Base-by-base conservation (phyloP, 495 filamentous ascomycete species). In the Hypoxylon rickii region DNA sequence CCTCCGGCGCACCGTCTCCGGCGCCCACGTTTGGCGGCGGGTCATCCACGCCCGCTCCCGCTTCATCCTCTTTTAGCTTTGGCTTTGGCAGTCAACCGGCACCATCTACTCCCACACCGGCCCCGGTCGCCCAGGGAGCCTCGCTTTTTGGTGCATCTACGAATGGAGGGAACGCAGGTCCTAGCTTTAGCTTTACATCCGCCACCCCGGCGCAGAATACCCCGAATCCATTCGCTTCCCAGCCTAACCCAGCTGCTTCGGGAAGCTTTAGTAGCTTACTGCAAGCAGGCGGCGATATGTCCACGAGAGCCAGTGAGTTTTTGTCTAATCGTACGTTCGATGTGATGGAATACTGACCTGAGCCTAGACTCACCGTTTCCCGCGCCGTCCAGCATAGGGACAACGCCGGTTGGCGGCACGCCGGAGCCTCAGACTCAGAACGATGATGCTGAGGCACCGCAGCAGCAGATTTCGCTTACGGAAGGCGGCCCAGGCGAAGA, bases 401-500 rank as follows among this genome's bases (percentile, higher is more conserved):
- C 78, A 15, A 82, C 84, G 34, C 83, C 82, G 16, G 77, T 79
- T n/a, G 78, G 78, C 29, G 81, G 83, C n/a, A 83, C 84, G 11
- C 85, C 83, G 2, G 85, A 85, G 58, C 73, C 77, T 32, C 74
- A 77, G 46, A 77, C 81, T 17, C 76, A 70, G 33, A 71, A 76
- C 45, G 81, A 81, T 38, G 82, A 83, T 12, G 80, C 64, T 50
- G 76, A 67, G 42, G 72, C 61, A 49, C 67, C 70, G 44, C 76
- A 85, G 56, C 74, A 76, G 66, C 82, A 86, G 78, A 73, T 88
- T 45, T 81, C 86, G 67, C 77, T 89, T 57, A 80, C 83, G 43
- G 72, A 75, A 38, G 77, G 78, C 50, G 80, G 84, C 18, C 81
- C 82, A 37, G 88, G 86, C 6, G 88, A 91, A 65, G 87, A 90